Conservation (phyloP, 306 rosid species). For the Rosa multiflora region DNA sequence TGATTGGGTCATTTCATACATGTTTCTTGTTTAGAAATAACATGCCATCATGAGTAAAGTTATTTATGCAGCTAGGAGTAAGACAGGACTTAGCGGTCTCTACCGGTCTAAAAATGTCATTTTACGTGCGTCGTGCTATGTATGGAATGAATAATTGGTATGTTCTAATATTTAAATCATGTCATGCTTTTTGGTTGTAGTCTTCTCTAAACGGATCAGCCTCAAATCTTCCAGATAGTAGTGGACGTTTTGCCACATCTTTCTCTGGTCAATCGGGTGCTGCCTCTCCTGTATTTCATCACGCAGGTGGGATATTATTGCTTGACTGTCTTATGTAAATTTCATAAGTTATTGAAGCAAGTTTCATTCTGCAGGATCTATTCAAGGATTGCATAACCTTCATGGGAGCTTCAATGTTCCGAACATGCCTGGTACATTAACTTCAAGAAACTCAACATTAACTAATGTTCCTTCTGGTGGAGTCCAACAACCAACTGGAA, state of each 20-base stretch:
- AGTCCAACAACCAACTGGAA: constrained; percentile 88
- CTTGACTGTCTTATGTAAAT: constrained; percentile 31
- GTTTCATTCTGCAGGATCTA: constrained; percentile 57
- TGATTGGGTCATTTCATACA: neutral
- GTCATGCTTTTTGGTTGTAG: constrained; percentile 45
- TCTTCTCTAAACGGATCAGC: constrained; percentile 91
- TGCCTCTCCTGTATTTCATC: constrained; percentile 88
- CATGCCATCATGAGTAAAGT: neutral
- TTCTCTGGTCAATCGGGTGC: constrained; percentile 99
- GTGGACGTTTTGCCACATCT: constrained; percentile 77
- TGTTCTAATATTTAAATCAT: neutral
- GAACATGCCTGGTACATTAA: constrained; percentile 64
- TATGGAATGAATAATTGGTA: neutral
- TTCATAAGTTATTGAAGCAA: constrained; percentile 32
- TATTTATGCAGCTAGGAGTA: neutral
- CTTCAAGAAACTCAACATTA: constrained; percentile 80
- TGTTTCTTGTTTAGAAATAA: neutral
- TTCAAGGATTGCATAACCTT: constrained; percentile 83
- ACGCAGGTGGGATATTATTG: constrained; percentile 66
- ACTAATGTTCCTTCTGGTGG: constrained; percentile 83
- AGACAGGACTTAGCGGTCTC: neutral
- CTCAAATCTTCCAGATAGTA: constrained; percentile 81
- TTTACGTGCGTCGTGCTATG: neutral
- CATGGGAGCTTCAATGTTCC: constrained; percentile 94
- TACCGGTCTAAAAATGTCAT: neutral